Base-by-base conservation (phyloP, 148 eudicot genomes). In the Amaranthus palmeri region DNA sequence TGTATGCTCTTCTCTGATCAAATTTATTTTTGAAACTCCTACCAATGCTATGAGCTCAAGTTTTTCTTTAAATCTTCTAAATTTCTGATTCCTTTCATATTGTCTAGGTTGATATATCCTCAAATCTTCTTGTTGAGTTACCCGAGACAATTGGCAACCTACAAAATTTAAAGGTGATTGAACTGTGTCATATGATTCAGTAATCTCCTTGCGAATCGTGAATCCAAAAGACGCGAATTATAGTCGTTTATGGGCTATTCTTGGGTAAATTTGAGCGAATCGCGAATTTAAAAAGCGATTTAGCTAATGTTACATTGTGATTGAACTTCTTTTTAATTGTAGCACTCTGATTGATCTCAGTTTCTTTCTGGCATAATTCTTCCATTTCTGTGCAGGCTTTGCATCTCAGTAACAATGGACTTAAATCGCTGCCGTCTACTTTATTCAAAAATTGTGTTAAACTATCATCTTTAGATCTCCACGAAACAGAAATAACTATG, bases 41-140 rank as follows among this genome's bases (percentile, higher is more conserved):
- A 25, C 36, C 36, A 25, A 25, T 25, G 50, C 9, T n/a, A 3
- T 10, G 49, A 62, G 49, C 50, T 62, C 66, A 62, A 62, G 50
- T 62, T 46, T 2, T n/a, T 45, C 13, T 52, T 47, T 4, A 44
- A 8, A 49, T 48, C 57, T 44, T 54, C 57, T 42, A 6, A 50
- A 25, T 68, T 41, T 52, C 41, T 46, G 36, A 43, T 61, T 65
- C 75, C 50, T 77, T 60, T 58, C 8, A 14, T 68, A 53, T 72
- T 50, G 17, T 85, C 85, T 81, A 96, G 97, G 88, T 92, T 79
- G 95, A 92, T 85, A 82, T 96, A 69, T 92, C 96, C 68, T 86
- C 90, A 43, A 96, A 96, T 90, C 90, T 90, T 68, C 84, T 96
- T 6, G 69, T 72, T 44, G 88, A 87, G 68, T 78, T 96, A 77